Evolutionary conservation across 2,329 filamentous ascomycete genomes (phyloP), one percentile per base, ranked within the genome.

Genomic region (Phaeosphaeriaceae sp.): DNA sequence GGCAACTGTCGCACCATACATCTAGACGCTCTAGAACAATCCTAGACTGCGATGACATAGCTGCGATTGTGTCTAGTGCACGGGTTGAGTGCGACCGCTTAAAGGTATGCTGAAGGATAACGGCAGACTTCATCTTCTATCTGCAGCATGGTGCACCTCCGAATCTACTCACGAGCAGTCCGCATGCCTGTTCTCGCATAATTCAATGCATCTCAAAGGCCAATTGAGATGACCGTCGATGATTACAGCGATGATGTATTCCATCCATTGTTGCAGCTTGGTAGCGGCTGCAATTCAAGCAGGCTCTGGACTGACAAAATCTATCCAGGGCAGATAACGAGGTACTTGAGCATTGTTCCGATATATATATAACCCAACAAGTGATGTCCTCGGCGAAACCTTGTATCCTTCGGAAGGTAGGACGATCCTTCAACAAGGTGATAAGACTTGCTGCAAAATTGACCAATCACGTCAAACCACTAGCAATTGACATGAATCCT

Each of bases 401-500:
- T n/a, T n/a, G n/a, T n/a, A n/a, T n/a, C n/a, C n/a, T n/a, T n/a
- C n/a, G n/a, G n/a, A n/a, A n/a, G n/a, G n/a, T n/a, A n/a, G n/a
- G n/a, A n/a, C n/a, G n/a, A n/a, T n/a, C n/a, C n/a, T n/a, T n/a
- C n/a, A n/a, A n/a, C n/a, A n/a, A n/a, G n/a, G n/a, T n/a, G n/a
- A n/a, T n/a, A n/a, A n/a, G 36, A 40, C 48, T 25, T 42, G 21
- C 20, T 51, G 24, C 7, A 20, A 41, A 42, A 24, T 44, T 36
- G 13, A 27, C 48, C 48, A 51, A 51, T 51, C 33, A 40, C 20
- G 15, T 15, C 7, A 11, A 9, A 21, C 15, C 33, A 40, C 48
- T 51, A 41, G 48, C 21, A 15, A 25, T 51, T 51, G 48, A 51
- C 48, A 51, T 24, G 27, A 41, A 51, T 42, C 48, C 33, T 40